Percentiles rank a stretch among this genome's conserved stretches.
Evolutionary conservation across 495 filamentous ascomycete species (phyloP).

Genomic region (Trichoderma reesei): DNA sequence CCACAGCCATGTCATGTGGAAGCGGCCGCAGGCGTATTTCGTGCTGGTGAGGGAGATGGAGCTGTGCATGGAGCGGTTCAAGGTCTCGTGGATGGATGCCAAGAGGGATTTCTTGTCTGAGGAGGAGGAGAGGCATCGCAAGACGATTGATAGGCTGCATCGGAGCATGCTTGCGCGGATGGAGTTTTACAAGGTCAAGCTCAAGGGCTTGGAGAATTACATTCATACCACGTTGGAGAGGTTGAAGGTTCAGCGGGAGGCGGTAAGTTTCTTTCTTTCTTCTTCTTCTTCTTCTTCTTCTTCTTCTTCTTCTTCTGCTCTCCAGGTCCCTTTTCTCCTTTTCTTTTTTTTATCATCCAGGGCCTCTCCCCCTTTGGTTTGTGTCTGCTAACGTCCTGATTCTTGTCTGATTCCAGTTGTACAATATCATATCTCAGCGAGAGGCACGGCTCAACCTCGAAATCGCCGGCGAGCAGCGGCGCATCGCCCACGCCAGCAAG

Average conservation of each 20-base stretch:
- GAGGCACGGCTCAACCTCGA: constrained; percentile 46
- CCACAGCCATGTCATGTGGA: constrained; percentile 48
- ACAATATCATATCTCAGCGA: constrained; percentile 50
- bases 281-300: neutral
- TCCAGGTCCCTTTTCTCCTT: no score
- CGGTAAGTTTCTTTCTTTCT: constrained; percentile 27
- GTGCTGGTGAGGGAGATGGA: constrained; percentile 39
- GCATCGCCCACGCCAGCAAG: constrained; percentile 45
- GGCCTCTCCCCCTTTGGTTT: no score
- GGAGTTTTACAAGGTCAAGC: constrained; percentile 45
- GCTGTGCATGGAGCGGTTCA: constrained; percentile 34
- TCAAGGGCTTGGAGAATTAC: constrained; percentile 48
- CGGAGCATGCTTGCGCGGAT: constrained; percentile 34
- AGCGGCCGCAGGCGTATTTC: constrained; percentile 46
- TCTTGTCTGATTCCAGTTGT: constrained; percentile 28
- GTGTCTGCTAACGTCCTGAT: constrained; percentile 11
- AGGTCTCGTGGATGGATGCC: constrained; percentile 14
- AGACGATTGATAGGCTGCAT: constrained; percentile 29
- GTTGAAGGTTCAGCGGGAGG: constrained; percentile 43
- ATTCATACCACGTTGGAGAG: constrained; percentile 44
- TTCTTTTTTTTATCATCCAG: no score
- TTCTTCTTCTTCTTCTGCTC: neutral
- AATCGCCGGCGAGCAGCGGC: constrained; percentile 47
- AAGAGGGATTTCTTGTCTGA: constrained; percentile 14
- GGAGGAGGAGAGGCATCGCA: constrained; percentile 13